Evolutionary conservation across 345 rosid species (phyloP).

Genomic region (Aurinia saxatilis): DNA sequence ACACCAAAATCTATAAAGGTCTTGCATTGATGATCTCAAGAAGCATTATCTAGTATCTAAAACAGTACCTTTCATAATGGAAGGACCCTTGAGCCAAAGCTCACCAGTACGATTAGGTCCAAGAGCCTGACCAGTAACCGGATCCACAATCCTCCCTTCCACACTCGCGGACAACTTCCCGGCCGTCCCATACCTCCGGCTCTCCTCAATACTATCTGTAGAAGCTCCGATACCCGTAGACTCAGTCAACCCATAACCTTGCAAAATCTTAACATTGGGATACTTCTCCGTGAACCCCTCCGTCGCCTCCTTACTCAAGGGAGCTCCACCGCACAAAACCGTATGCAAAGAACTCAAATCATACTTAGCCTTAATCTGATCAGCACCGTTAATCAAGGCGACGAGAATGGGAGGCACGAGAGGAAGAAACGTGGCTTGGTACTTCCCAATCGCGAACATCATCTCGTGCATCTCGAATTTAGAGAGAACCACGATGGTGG

Average conservation of each 20-base stretch:
- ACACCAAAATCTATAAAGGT: background rate
- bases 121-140: slow-evolving; percentile 43
- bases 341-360: slow-evolving; percentile 56
- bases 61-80: slow-evolving; percentile 32
- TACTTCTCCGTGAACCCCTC: slow-evolving; percentile 59
- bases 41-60: background rate
- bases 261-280: slow-evolving; percentile 49
- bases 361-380: slow-evolving; percentile 44
- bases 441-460: slow-evolving; percentile 55
- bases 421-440: slow-evolving; percentile 58
- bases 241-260: slow-evolving; percentile 85
- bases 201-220: slow-evolving; percentile 59
- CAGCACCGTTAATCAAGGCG: slow-evolving; percentile 52
- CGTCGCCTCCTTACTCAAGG: slow-evolving; percentile 70
- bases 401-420: slow-evolving; percentile 83
- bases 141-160: slow-evolving; percentile 71
- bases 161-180: slow-evolving; percentile 57
- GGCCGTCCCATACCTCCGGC: slow-evolving; percentile 65
- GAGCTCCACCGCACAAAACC: slow-evolving; percentile 73
- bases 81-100: slow-evolving; percentile 60
- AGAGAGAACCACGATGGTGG: slow-evolving; percentile 62
- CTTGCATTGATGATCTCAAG: background rate
- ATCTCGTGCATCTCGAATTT: slow-evolving; percentile 77
- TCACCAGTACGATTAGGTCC: slow-evolving; percentile 63
- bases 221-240: slow-evolving; percentile 67